Conservation (phyloP, 305 asterid genomes). For the Euphrasia arctica region DNA sequence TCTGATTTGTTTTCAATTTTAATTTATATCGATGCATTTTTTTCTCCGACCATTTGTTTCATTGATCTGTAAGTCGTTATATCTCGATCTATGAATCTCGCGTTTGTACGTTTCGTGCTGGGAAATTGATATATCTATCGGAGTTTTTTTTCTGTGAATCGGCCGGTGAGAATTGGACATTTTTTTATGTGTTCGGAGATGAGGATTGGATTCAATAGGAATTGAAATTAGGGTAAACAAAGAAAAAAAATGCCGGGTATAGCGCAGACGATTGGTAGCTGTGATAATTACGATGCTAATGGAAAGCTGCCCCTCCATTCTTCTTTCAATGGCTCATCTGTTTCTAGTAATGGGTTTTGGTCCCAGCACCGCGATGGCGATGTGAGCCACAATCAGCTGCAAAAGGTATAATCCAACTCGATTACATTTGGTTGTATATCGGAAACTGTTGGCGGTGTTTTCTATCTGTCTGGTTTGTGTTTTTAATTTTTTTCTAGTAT, state of each 20-base stretch:
- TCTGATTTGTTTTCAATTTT: slow-evolving; percentile 11
- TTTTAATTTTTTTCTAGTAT: slow-evolving; percentile 21
- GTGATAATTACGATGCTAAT: slow-evolving; percentile 32
- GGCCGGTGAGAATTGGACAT: slow-evolving; percentile 29
- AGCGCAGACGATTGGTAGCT: slow-evolving; percentile 48
- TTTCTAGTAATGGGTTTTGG: slow-evolving; percentile 73
- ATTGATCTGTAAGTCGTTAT: slow-evolving; percentile 39
- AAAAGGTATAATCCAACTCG: slow-evolving; percentile 59
- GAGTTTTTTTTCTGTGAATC: slow-evolving; percentile 27
- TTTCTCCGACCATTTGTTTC: slow-evolving; percentile 32
- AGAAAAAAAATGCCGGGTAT: slow-evolving; percentile 60
- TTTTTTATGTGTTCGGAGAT: slow-evolving; percentile 24
- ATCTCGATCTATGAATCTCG: slow-evolving; percentile 38
- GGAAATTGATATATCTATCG: slow-evolving; percentile 28
- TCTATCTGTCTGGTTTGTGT: slow-evolving; percentile 17
- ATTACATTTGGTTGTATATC: slow-evolving; percentile 16
- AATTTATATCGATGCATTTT: slow-evolving; percentile 23
- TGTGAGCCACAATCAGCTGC: slow-evolving; percentile 70
- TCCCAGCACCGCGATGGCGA: slow-evolving; percentile 69
- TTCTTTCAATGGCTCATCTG: slow-evolving; percentile 37
- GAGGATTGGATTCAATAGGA: slow-evolving; percentile 37
- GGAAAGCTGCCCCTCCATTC: slow-evolving; percentile 42
- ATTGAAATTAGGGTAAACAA: slow-evolving; percentile 30
- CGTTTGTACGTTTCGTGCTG: slow-evolving; percentile 15
- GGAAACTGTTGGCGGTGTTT: slow-evolving; percentile 24